Evolutionary conservation across 345 rosid genomes (phyloP).

Genomic region (Geranium rotundifolium): DNA sequence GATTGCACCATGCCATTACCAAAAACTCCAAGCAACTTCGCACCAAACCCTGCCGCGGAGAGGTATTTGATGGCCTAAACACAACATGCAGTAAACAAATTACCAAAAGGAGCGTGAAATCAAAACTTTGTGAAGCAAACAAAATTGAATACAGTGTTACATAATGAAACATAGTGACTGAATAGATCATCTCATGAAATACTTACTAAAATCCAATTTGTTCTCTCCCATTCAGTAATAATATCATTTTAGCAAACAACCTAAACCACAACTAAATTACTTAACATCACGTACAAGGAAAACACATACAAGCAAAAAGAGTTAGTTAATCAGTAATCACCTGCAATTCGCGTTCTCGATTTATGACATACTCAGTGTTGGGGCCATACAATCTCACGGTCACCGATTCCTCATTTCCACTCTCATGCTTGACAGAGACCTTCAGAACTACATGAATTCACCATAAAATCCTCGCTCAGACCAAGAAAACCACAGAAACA

Average conservation of each 20-base stretch:
- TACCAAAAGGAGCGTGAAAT: slow-evolving; percentile 7
- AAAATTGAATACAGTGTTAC: neutral
- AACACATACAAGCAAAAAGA: neutral
- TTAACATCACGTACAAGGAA: neutral
- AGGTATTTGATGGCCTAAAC: slow-evolving; percentile 87
- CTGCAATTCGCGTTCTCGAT: slow-evolving; percentile 65
- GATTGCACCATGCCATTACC: slow-evolving; percentile 97
- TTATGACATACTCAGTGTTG: slow-evolving; percentile 78
- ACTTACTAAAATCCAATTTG: neutral
- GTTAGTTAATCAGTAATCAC: slow-evolving; percentile 20
- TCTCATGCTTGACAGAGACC: slow-evolving; percentile 69
- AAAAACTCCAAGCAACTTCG: slow-evolving; percentile 81
- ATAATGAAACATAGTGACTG: neutral
- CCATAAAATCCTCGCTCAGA: slow-evolving; percentile 1
- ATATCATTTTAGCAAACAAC: neutral
- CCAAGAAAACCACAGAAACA: neutral
- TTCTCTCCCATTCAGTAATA: too few species aligned
- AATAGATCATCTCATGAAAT: neutral
- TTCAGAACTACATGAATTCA: slow-evolving; percentile 51
- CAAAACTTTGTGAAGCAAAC: neutral
- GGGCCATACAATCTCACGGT: slow-evolving; percentile 92
- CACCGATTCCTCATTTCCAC: slow-evolving; percentile 32
- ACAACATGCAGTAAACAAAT: slow-evolving; percentile 12
- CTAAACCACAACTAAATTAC: neutral
- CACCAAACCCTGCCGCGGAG: slow-evolving; percentile 95